Conservation (phyloP, 164 flowering plant species). For the Paratinospora sagittata region DNA sequence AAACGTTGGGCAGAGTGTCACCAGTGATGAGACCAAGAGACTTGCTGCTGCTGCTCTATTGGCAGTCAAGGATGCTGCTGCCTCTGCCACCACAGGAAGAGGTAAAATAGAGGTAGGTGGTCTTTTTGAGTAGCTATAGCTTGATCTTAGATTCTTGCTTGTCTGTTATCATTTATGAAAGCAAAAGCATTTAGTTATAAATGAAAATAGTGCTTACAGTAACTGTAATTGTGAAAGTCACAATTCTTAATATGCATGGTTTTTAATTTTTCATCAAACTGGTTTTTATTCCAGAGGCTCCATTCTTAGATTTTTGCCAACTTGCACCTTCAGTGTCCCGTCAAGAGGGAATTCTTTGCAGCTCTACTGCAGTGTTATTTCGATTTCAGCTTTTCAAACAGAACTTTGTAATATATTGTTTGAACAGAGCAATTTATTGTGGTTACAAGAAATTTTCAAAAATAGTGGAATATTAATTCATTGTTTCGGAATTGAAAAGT, state of each 20-base stretch:
- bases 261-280: not conserved
- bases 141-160: not conserved
- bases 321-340: not conserved
- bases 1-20: constrained; percentile 27
- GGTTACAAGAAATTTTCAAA: not conserved
- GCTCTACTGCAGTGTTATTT: not conserved
- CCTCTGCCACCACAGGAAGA: constrained; percentile 32
- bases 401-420: not conserved
- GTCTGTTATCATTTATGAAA: not conserved
- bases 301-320: not conserved
- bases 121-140: not conserved
- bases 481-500: too few relatives aligned
- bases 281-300: not conserved
- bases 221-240: not conserved
- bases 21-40: constrained; percentile 59
- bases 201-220: not conserved
- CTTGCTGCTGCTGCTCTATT: constrained; percentile 89
- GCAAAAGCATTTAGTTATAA: too few relatives aligned
- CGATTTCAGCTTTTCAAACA: not conserved
- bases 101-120: constrained; percentile 77
- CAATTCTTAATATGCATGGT: not conserved
- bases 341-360: not conserved
- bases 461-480: too few relatives aligned
- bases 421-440: not conserved
- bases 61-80: constrained; percentile 67